Conservation (phyloP, 2,329 filamentous ascomycete genomes). For the Fusarium xylarioides region DNA sequence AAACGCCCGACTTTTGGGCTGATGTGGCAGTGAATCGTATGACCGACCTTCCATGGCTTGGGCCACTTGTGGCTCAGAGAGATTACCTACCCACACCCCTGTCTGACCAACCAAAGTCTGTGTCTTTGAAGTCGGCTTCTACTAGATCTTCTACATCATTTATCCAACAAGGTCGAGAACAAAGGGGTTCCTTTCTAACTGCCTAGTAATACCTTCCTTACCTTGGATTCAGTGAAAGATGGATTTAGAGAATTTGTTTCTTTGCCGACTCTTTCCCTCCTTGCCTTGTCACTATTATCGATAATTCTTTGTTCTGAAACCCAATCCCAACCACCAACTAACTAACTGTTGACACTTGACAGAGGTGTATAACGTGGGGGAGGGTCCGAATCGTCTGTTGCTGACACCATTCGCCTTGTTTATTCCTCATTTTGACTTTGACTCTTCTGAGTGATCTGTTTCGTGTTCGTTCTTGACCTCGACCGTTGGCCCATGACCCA, state of each 20-base stretch:
- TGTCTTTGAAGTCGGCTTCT: not conserved
- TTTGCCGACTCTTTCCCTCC: not conserved
- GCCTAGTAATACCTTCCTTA: too few species aligned
- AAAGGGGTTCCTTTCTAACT: not conserved
- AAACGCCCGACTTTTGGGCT: slow-evolving; percentile 41
- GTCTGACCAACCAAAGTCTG: not conserved
- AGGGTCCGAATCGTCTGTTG: slow-evolving; percentile 20
- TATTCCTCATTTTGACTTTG: not conserved
- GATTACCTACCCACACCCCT: not conserved
- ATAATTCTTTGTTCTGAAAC: not conserved
- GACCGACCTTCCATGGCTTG: slow-evolving; percentile 29
- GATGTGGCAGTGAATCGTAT: slow-evolving; percentile 46
- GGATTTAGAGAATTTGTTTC: not conserved
- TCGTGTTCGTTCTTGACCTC: slow-evolving; percentile 13
- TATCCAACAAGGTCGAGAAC: slow-evolving; percentile 11
- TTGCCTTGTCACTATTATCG: not conserved
- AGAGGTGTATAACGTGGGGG: not conserved
- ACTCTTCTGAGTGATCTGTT: not conserved
- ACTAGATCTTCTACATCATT: not conserved
- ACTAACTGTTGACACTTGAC: not conserved
- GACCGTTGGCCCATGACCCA: slow-evolving; percentile 15
- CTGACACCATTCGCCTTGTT: slow-evolving; percentile 28
- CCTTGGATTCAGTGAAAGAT: not conserved
- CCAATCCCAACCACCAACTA: not conserved
- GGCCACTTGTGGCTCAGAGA: slow-evolving; percentile 5